Percentiles rank a stretch among this genome's conserved stretches.
phyloP scores from a whole-genome alignment of 2,329 filamentous ascomycete species.

The Waltergamsia citrina region DNA sequence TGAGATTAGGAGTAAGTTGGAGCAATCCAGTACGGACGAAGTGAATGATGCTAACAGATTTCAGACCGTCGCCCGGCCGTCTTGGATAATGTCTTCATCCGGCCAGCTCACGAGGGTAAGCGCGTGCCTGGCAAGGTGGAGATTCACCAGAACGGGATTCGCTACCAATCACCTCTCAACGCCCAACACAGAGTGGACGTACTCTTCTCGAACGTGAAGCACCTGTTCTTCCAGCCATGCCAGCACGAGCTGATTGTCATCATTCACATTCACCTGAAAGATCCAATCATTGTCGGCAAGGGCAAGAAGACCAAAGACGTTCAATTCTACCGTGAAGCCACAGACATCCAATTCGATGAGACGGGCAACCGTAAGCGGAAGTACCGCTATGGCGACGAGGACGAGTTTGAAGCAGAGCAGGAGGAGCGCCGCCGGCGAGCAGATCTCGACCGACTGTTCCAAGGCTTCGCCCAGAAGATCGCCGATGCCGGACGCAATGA shows the following conservation, averaged over 20 bases:
- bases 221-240: constrained; percentile 97
- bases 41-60: constrained; percentile 2
- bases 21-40: no score
- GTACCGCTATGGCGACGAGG: constrained; percentile 94
- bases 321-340: constrained; percentile 95
- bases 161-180: constrained; percentile 76
- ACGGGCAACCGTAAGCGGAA: constrained; percentile 97
- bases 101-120: constrained; percentile 92
- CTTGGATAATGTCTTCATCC: constrained; percentile 90
- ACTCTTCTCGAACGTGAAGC: constrained; percentile 96
- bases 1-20: constrained; percentile 79
- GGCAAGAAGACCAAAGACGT: constrained; percentile 97
- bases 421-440: constrained; percentile 86
- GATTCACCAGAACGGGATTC: constrained; percentile 97
- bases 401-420: constrained; percentile 97
- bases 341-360: constrained; percentile 97
- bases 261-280: constrained; percentile 95
- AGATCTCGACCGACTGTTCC: constrained; percentile 93
- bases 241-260: constrained; percentile 95
- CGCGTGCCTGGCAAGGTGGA: constrained; percentile 92
- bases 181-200: constrained; percentile 82
- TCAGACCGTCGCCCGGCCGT: constrained; percentile 79
- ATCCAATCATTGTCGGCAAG: constrained; percentile 96
- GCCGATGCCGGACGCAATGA: constrained; percentile 90
- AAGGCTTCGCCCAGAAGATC: constrained; percentile 94